phyloP scores from a whole-genome alignment of 805 yeast genomes.

The Metschnikowia proteae region DNA sequence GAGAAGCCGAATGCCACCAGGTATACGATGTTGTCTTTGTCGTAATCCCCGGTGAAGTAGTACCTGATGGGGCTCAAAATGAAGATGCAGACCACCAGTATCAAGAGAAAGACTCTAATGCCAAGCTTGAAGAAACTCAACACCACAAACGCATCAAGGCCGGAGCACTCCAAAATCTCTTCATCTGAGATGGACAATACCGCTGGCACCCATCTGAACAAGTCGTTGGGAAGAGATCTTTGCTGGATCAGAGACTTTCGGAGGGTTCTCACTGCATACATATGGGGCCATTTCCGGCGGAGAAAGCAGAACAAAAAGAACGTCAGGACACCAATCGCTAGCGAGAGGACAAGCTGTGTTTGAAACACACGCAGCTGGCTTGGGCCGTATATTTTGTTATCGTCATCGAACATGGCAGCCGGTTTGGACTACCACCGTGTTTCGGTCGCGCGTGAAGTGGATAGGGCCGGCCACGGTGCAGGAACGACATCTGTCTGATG shows the following conservation, averaged over 20 bases:
- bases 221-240: slow-evolving; percentile 39
- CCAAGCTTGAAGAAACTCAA: slow-evolving; percentile 38
- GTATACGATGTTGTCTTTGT: slow-evolving; percentile 33
- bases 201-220: slow-evolving; percentile 26
- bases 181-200: slow-evolving; percentile 25
- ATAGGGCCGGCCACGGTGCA: not conserved
- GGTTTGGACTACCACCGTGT: not conserved
- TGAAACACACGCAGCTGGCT: slow-evolving; percentile 56
- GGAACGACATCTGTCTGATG: not conserved
- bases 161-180: slow-evolving; percentile 23
- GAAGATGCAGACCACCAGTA: slow-evolving; percentile 24
- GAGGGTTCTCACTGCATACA: slow-evolving; percentile 53
- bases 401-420: slow-evolving; percentile 10
- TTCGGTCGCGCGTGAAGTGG: not conserved
- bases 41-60: slow-evolving; percentile 42
- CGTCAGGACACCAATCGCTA: slow-evolving; percentile 43
- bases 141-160: slow-evolving; percentile 33
- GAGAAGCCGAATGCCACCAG: slow-evolving; percentile 8
- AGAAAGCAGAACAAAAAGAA: slow-evolving; percentile 48
- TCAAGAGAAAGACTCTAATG: slow-evolving; percentile 19
- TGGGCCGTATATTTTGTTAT: slow-evolving; percentile 33
- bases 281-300: slow-evolving; percentile 52
- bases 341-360: slow-evolving; percentile 50
- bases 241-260: slow-evolving; percentile 34
- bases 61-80: slow-evolving; percentile 37